A percentile compares a stretch with the other conserved stretches of the same genome.
These are phyloP conservation scores for Trichophyton equinum DNA, from an alignment of 2,329 filamentous ascomycete genomes.

Conservation along the genomic window DNA sequence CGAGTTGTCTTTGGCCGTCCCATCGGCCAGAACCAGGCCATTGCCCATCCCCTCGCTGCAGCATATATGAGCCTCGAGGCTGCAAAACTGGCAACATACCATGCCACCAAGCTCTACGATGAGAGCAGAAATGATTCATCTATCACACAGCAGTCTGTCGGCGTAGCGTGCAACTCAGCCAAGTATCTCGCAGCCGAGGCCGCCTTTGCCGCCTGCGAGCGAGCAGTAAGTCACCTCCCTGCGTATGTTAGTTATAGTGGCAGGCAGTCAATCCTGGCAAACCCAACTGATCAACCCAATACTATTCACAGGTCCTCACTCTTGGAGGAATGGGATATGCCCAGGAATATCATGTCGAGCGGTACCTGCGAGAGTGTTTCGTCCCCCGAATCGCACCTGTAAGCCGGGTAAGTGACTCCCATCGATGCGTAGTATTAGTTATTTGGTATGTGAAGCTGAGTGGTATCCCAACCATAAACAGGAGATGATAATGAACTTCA, in stretches of 20 bases:
- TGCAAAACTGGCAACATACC: conserved; percentile 49
- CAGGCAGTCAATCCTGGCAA: not conserved
- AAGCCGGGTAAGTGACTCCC: conserved; percentile 22
- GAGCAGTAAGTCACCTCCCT: conserved; percentile 42
- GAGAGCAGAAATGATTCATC: conserved; percentile 39
- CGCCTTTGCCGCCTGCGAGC: conserved; percentile 47
- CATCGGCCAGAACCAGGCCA: conserved; percentile 49
- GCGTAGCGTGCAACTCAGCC: conserved; percentile 46
- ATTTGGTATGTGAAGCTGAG: not conserved
- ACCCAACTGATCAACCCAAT: not conserved
- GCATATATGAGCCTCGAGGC: conserved; percentile 51
- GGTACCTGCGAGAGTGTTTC: conserved; percentile 47
- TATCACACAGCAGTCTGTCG: conserved; percentile 45
- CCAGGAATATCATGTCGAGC: conserved; percentile 50
- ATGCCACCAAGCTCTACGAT: conserved; percentile 48
- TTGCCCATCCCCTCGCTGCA: conserved; percentile 46
- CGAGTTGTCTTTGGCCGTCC: conserved; percentile 48
- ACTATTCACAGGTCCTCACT: conserved; percentile 24
- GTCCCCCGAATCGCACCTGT: conserved; percentile 49
- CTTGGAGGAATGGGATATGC: conserved; percentile 54
- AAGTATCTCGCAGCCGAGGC: conserved; percentile 51
- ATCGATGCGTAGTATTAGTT: not conserved
- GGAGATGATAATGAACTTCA: conserved; percentile 37
- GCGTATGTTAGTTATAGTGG: not conserved
- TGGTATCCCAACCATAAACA: conserved; percentile 15